A percentile compares a stretch with the other conserved stretches of the same genome.
These are phyloP conservation scores for Solanum gracilifrons DNA, from an alignment of 257 asterid genomes.

Conservation along the genomic window DNA sequence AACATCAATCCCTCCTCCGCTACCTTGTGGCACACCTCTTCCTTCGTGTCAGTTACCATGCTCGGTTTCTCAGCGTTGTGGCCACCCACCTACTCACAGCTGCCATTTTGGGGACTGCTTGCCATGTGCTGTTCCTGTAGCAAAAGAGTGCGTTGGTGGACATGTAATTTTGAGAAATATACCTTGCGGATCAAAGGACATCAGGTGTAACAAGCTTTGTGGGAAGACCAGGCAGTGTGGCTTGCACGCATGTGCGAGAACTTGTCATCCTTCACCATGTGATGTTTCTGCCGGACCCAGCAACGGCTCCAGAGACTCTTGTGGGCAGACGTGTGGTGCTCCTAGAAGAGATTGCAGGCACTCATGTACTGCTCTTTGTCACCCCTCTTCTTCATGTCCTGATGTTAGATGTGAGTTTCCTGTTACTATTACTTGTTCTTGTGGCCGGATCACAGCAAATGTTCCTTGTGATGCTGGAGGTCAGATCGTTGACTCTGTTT, in stretches of 20 bases:
- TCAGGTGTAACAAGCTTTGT: slow-evolving; percentile 84
- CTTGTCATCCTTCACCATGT: slow-evolving; percentile 80
- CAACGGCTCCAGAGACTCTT: slow-evolving; percentile 42
- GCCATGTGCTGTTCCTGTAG: slow-evolving; percentile 77
- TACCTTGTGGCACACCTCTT: slow-evolving; percentile 84
- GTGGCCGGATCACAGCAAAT: slow-evolving; percentile 66
- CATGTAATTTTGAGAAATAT: slow-evolving; percentile 79
- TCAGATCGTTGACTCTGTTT: slow-evolving; percentile 30
- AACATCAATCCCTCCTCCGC: slow-evolving; percentile 93
- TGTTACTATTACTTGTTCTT: slow-evolving; percentile 69
- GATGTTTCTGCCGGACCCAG: slow-evolving; percentile 39
- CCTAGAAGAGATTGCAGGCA: slow-evolving; percentile 96
- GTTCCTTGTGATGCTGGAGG: slow-evolving; percentile 97
- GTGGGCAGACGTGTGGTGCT: slow-evolving; percentile 93
- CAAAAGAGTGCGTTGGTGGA: slow-evolving; percentile 94
- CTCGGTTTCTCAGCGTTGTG: slow-evolving; percentile 88
- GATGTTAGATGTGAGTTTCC: slow-evolving; percentile 83
- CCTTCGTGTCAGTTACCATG: slow-evolving; percentile 92
- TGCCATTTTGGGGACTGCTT: slow-evolving; percentile 97
- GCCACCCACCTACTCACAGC: slow-evolving; percentile 91
- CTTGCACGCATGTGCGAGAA: slow-evolving; percentile 84
- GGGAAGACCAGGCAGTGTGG: slow-evolving; percentile 98
- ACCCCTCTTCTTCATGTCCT: slow-evolving; percentile 72
- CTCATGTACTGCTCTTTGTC: slow-evolving; percentile 77
- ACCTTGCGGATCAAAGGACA: slow-evolving; percentile 93